Evolutionary conservation across 345 rosid genomes (phyloP), one percentile per base, ranked within the genome.

Genomic region (Nasturtium officinale): DNA sequence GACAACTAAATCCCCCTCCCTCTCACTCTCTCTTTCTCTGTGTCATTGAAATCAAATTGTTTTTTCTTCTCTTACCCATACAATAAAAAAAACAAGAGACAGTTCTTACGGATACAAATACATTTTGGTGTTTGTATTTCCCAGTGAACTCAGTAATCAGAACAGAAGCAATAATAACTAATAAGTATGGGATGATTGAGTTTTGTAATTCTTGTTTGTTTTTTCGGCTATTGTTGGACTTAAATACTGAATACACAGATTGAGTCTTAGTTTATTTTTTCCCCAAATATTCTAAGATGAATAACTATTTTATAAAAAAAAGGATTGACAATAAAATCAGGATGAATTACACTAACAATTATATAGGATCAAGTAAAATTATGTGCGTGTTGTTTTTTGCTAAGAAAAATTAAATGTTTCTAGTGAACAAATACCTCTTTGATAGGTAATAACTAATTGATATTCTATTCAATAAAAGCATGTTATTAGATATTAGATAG

Each of bases 1-100:
- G 79, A 2, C 26, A 88, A 88, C 84, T 95, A 75, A 83, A 5
- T 7, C 48, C 18, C 62, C 9, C 7, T 35, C 2, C 2, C 25
- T 23, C 25, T 23, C 7, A 26, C 2, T 23, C 25, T 23, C 25
- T 23, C 25, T 23, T 2, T 23, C 25, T 2, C 2, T 5, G 7
- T 61, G 7, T 61, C 48, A 23, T 54, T 54, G 17, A 29, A 12
- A 16, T 7, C 28, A 46, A 60, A 48, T 35, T 40, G 15, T 23
- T 52, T 21, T 50, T 6, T 53, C 45, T 52, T 40, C 9, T 12
- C 43, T 3, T 55, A 23, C 60, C 13, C 26, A 69, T 55, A 62
- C 65, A 61, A 38, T 48, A 61, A 61, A 0, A 60, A 23, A 23
- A 23, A 23, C 51, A 8, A 60, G 28, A 28, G 12, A 33, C 56